Percentiles rank a stretch among this genome's conserved stretches.
phyloP scores from a whole-genome alignment of 169 alveolate genomes.

The Plasmodium cynomolgi region DNA sequence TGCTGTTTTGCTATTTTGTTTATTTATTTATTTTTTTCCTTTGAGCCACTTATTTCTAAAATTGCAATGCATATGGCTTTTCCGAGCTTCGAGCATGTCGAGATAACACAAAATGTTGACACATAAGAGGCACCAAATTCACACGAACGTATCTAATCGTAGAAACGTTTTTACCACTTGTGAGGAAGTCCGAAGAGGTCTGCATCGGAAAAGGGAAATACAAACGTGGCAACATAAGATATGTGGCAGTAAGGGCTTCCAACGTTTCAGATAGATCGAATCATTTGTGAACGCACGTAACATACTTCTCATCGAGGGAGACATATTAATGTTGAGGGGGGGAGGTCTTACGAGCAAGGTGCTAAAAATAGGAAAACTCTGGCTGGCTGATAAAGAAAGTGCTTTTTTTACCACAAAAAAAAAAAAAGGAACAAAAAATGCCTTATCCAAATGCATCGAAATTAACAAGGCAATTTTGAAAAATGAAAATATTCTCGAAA shows the following conservation, averaged over 20 bases:
- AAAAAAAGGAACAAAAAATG: constrained; percentile 1
- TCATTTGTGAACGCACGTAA: not conserved
- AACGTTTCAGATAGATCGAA: not conserved
- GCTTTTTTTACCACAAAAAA: constrained; percentile 15
- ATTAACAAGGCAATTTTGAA: constrained; percentile 66
- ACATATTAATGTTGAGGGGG: constrained; percentile 24
- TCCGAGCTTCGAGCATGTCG: not conserved
- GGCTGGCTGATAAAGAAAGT: not conserved
- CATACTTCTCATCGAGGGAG: not conserved
- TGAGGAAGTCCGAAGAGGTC: not conserved
- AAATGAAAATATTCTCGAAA: constrained; percentile 23
- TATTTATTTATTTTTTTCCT: not conserved
- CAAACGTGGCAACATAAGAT: not conserved
- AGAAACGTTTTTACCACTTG: not conserved
- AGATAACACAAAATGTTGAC: not conserved
- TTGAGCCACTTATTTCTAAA: not conserved
- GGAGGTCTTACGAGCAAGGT: not conserved
- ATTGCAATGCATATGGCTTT: not conserved
- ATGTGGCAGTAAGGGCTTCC: not conserved
- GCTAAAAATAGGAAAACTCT: not conserved
- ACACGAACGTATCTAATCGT: not conserved
- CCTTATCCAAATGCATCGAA: constrained; percentile 5
- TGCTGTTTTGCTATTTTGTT: not conserved
- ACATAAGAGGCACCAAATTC: not conserved
- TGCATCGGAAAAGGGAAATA: not conserved